Evolutionary conservation across 2,329 filamentous ascomycete species (phyloP).

Genomic region (Colletotrichum falcatum): DNA sequence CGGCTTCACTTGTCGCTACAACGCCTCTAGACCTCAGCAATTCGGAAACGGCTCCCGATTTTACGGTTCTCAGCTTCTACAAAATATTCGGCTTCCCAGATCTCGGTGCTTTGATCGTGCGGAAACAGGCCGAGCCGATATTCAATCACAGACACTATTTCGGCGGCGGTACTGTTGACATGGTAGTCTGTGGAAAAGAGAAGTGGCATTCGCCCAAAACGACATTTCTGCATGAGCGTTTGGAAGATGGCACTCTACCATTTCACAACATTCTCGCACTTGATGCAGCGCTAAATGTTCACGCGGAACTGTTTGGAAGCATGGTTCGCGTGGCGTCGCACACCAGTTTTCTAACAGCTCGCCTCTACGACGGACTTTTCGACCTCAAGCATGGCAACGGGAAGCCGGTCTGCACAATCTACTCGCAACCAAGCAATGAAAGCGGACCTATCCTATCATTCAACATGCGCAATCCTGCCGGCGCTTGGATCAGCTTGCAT

Average conservation of each 20-base stretch:
- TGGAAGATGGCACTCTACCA: slow-evolving; percentile 93
- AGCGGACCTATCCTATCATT: slow-evolving; percentile 86
- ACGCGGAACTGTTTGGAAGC: slow-evolving; percentile 76
- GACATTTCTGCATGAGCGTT: slow-evolving; percentile 77
- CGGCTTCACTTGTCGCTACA: slow-evolving; percentile 83
- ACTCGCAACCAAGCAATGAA: slow-evolving; percentile 55
- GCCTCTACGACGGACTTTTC: slow-evolving; percentile 69
- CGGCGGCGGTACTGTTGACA: slow-evolving; percentile 93
- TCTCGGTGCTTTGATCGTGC: slow-evolving; percentile 85
- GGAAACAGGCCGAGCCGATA: slow-evolving; percentile 73
- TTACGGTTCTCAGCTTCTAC: slow-evolving; percentile 88
- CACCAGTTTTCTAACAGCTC: slow-evolving; percentile 72
- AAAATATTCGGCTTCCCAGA: slow-evolving; percentile 99
- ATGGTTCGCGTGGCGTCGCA: slow-evolving; percentile 79
- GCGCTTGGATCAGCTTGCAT: slow-evolving; percentile 81
- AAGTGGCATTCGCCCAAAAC: slow-evolving; percentile 86
- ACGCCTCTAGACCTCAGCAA: slow-evolving; percentile 78
- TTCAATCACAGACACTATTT: slow-evolving; percentile 83
- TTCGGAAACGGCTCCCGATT: slow-evolving; percentile 76
- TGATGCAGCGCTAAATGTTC: slow-evolving; percentile 77
- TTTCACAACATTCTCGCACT: slow-evolving; percentile 91
- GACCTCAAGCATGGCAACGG: slow-evolving; percentile 78
- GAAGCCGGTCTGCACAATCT: slow-evolving; percentile 73
- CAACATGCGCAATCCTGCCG: slow-evolving; percentile 77
- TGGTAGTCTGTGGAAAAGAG: slow-evolving; percentile 82